phyloP scores from a whole-genome alignment of 2,329 filamentous ascomycete genomes.

The Fusarium sp. region DNA sequence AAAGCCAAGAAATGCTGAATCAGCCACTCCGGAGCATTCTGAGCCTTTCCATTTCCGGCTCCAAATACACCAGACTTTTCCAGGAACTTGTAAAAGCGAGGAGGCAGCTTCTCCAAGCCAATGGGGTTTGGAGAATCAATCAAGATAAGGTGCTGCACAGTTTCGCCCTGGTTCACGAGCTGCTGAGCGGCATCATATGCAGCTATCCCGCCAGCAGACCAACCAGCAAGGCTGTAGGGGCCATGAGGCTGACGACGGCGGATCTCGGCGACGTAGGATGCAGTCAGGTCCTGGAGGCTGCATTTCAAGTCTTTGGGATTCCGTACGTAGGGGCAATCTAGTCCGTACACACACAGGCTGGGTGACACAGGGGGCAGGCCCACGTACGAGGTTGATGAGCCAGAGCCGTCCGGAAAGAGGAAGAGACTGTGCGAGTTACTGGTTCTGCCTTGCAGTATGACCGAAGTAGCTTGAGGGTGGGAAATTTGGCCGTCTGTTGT shows the following conservation, averaged over 20 bases:
- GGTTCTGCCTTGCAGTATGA: neutral
- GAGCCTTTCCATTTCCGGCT: neutral
- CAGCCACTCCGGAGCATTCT: neutral
- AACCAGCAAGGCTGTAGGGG: neutral
- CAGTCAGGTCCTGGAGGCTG: neutral
- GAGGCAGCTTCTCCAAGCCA: neutral
- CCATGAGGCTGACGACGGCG: neutral
- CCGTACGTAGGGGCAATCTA: neutral
- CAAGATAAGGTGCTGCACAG: neutral
- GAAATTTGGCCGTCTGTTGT: no score
- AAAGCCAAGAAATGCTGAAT: slow-evolving; percentile 7
- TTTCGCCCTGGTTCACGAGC: neutral
- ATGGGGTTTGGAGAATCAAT: slow-evolving; percentile 4
- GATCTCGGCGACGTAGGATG: neutral
- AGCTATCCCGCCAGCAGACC: neutral
- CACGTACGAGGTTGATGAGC: neutral
- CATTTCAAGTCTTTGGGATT: slow-evolving; percentile 3
- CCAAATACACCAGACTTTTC: slow-evolving; percentile 5
- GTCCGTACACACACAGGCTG: neutral
- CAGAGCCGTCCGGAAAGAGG: neutral
- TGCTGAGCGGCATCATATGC: neutral
- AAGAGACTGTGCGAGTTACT: neutral
- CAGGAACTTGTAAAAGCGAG: slow-evolving; percentile 3
- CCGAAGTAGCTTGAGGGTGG: neutral
- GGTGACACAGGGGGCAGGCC: neutral